These are phyloP conservation scores for Aureobasidium sp. DNA, from an alignment of 2,329 filamentous ascomycete genomes.

Conservation along the genomic window DNA sequence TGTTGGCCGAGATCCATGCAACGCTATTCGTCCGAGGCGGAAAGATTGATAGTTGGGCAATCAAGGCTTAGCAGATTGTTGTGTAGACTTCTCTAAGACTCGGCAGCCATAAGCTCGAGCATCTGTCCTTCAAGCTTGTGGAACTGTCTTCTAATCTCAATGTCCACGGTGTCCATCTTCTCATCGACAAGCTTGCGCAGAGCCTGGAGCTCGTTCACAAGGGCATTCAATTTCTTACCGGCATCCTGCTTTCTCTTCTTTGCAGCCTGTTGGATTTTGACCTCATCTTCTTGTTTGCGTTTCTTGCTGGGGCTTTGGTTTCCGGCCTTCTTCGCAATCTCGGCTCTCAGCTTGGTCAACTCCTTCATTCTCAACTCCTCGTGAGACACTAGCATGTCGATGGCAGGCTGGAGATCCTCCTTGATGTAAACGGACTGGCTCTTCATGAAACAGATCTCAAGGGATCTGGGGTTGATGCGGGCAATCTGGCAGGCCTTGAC, in stretches of 20 bases:
- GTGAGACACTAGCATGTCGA: neutral
- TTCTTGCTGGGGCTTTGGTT: neutral
- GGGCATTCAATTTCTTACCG: neutral
- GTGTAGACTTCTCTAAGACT: slow-evolving; percentile 19
- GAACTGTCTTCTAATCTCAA: neutral
- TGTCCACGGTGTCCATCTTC: too few species aligned
- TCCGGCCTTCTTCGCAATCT: neutral
- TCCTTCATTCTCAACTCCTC: neutral
- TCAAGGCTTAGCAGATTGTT: slow-evolving; percentile 61
- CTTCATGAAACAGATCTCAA: neutral
- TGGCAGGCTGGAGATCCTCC: neutral
- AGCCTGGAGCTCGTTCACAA: neutral
- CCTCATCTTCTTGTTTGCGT: neutral
- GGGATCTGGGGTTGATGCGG: neutral
- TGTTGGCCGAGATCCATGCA: slow-evolving; percentile 13
- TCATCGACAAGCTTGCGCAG: neutral
- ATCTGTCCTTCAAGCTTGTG: neutral
- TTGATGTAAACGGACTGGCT: neutral
- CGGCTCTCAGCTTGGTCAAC: neutral
- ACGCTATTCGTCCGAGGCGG: slow-evolving; percentile 16
- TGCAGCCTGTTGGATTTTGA: neutral
- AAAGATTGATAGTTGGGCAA: neutral
- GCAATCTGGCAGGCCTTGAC: neutral
- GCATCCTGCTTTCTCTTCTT: neutral
- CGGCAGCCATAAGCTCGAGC: neutral